Percentiles rank a stretch among this genome's conserved stretches.
Conservation (phyloP, 2,329 filamentous ascomycete genomes). For the Amesomyces nigricolor region DNA sequence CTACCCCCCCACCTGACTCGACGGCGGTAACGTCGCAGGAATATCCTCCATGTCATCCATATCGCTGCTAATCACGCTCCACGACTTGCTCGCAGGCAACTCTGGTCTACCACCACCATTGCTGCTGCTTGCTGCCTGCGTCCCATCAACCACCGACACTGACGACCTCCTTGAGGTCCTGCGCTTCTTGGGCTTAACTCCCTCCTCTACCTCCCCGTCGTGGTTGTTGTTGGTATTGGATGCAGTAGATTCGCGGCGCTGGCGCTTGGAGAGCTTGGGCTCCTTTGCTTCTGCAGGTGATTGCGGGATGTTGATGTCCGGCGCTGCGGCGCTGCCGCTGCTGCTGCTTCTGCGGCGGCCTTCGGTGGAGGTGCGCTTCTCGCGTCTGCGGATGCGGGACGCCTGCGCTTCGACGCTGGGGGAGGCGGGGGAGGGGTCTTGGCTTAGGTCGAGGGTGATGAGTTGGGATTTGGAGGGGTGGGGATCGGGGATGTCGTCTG, state of each 20-base stretch:
- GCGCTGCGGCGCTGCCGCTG: too few species aligned
- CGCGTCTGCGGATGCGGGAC: slow-evolving; percentile 3
- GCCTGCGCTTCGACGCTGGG: slow-evolving; percentile 11
- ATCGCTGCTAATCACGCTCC: slow-evolving; percentile 22
- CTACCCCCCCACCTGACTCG: not conserved
- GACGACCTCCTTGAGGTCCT: not conserved
- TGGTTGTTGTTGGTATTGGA: not conserved
- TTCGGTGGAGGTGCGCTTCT: not conserved
- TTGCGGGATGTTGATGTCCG: not conserved
- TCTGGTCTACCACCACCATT: not conserved
- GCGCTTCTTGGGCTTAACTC: not conserved
- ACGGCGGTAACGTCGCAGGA: slow-evolving; percentile 27
- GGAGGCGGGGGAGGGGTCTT: not conserved
- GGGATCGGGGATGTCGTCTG: not conserved
- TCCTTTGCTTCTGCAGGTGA: not conserved
- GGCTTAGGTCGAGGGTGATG: not conserved
- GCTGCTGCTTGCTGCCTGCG: not conserved
- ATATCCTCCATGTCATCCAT: slow-evolving; percentile 44
- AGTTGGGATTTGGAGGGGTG: not conserved
- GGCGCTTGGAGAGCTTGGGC: not conserved
- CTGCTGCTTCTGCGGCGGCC: not conserved
- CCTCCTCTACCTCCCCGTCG: not conserved
- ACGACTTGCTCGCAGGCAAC: not conserved
- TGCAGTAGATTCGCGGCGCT: not conserved
- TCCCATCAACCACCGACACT: not conserved